phyloP scores from a whole-genome alignment of 2,329 filamentous ascomycete species.

The Ceratocystis eucalypticola region DNA sequence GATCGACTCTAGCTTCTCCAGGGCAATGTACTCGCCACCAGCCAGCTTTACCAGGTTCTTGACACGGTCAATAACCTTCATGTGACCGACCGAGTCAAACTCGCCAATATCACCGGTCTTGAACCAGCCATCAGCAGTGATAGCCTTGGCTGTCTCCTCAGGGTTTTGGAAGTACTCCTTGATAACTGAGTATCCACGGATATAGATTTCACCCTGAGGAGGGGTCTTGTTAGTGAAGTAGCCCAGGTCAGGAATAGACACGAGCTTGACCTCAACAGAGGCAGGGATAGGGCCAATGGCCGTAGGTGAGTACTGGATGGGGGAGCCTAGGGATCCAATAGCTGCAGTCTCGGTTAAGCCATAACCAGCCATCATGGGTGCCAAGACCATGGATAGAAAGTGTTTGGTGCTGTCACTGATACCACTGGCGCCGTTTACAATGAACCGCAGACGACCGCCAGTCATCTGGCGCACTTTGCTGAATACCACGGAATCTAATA shows the following conservation, averaged over 20 bases:
- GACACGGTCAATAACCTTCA: slow-evolving; percentile 86
- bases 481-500: slow-evolving; percentile 78
- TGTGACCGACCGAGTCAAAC: slow-evolving; percentile 64
- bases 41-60: slow-evolving; percentile 97
- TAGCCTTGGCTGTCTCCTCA: slow-evolving; percentile 65
- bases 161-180: slow-evolving; percentile 73
- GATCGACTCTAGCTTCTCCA: slow-evolving; percentile 88
- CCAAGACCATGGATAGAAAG: slow-evolving; percentile 84
- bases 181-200: slow-evolving; percentile 64
- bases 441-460: slow-evolving; percentile 74
- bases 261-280: slow-evolving; percentile 76
- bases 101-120: slow-evolving; percentile 93
- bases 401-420: slow-evolving; percentile 76
- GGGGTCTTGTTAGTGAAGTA: slow-evolving; percentile 63
- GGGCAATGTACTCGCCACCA: slow-evolving; percentile 89
- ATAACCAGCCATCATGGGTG: slow-evolving; percentile 89
- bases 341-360: slow-evolving; percentile 87
- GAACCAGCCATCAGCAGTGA: slow-evolving; percentile 87
- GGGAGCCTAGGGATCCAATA: slow-evolving; percentile 70
- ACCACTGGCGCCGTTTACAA: slow-evolving; percentile 88
- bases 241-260: slow-evolving; percentile 77
- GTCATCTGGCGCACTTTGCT: slow-evolving; percentile 83
- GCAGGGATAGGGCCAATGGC: slow-evolving; percentile 68
- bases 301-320: slow-evolving; percentile 65
- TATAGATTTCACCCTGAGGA: slow-evolving; percentile 85